Evolutionary conservation across 2,329 filamentous ascomycete genomes (phyloP).

Genomic region (Penicillium sp.): DNA sequence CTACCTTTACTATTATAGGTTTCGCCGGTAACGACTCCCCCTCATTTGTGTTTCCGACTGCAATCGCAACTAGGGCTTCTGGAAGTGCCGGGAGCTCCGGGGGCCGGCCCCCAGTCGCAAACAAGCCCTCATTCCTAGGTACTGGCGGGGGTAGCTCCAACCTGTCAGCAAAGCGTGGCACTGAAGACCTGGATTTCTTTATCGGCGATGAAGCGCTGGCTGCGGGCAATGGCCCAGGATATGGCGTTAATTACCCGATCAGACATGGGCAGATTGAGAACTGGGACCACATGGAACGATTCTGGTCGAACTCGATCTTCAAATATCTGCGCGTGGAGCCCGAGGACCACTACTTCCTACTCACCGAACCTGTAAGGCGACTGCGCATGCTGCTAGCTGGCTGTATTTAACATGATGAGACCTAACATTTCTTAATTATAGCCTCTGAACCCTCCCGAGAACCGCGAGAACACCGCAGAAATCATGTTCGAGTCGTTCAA

Average conservation of each 20-base stretch:
- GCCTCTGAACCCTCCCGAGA: conserved; percentile 97
- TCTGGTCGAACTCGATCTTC: conserved; percentile 99
- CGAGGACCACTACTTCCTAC: conserved; percentile 96
- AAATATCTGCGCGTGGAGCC: conserved; percentile 98
- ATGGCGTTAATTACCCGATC: conserved; percentile 96
- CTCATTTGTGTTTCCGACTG: conserved; percentile 98
- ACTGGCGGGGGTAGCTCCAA: conserved; percentile 80
- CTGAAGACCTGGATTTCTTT: conserved; percentile 97
- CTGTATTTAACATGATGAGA: not conserved
- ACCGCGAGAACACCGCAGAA: conserved; percentile 97
- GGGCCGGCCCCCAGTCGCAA: conserved; percentile 83
- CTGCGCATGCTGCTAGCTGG: not conserved
- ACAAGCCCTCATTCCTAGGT: conserved; percentile 93
- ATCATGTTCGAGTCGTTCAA: conserved; percentile 99
- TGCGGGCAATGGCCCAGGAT: conserved; percentile 81
- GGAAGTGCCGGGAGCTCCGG: conserved; percentile 70
- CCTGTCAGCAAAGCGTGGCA: conserved; percentile 86
- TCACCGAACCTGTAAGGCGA: conserved; percentile 82
- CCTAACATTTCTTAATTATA: conserved; percentile 38
- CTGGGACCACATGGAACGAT: conserved; percentile 99
- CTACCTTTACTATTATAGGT: conserved; percentile 54
- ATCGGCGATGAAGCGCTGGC: conserved; percentile 94
- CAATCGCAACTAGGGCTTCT: conserved; percentile 89
- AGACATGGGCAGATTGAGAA: conserved; percentile 98
- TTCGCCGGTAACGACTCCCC: conserved; percentile 99